Conservation (phyloP, 2,329 filamentous ascomycete species). For the Fusarium begoniae region DNA sequence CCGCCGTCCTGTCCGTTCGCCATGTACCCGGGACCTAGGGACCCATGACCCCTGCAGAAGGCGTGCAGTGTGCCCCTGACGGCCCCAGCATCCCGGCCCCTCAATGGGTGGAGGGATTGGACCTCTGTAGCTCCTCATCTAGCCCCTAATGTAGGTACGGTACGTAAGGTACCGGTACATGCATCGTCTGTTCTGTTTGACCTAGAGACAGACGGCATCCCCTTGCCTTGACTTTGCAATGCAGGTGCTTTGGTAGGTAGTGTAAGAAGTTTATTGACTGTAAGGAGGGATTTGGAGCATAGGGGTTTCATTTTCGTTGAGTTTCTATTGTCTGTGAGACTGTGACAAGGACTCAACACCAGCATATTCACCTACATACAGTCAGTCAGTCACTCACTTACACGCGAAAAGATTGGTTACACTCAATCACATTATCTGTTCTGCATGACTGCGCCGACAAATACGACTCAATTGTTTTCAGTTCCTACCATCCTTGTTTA, state of each 20-base stretch:
- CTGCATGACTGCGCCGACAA: background rate
- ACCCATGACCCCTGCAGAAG: slow-evolving; percentile 25
- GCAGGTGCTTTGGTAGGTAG: background rate
- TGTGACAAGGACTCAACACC: background rate
- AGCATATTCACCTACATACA: background rate
- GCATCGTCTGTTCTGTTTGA: background rate
- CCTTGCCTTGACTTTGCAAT: background rate
- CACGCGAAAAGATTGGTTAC: background rate
- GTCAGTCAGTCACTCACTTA: background rate
- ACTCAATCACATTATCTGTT: slow-evolving; percentile 5
- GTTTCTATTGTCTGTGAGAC: background rate
- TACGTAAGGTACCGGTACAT: slow-evolving; percentile 2
- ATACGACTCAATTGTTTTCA: background rate
- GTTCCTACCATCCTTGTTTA: slow-evolving; percentile 6
- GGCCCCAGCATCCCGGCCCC: slow-evolving; percentile 27
- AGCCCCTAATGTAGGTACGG: slow-evolving; percentile 39
- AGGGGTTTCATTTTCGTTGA: background rate
- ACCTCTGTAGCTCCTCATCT: slow-evolving; percentile 29
- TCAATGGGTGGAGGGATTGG: slow-evolving; percentile 13
- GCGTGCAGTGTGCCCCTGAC: slow-evolving; percentile 38
- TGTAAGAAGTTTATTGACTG: background rate
- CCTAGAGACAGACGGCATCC: background rate
- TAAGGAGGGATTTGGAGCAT: background rate
- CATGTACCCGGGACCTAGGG: slow-evolving; percentile 18
- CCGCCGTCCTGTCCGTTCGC: background rate